phyloP scores from a whole-genome alignment of 495 filamentous ascomycete genomes.

The Penicillium turbatum region DNA sequence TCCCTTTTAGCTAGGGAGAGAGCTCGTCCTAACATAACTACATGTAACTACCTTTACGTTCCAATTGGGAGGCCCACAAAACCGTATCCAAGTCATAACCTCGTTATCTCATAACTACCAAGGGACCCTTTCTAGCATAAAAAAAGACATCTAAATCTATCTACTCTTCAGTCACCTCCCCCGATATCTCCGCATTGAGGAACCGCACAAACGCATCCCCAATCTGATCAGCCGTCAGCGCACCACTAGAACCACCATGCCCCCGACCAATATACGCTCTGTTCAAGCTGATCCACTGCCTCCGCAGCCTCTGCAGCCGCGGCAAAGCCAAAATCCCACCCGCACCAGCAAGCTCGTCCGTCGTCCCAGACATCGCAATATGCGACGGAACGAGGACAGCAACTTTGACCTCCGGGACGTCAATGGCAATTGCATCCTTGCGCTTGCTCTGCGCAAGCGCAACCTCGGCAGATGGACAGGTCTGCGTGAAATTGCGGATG shows the following conservation, averaged over 20 bases:
- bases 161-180: constrained; percentile 11
- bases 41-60: too few relatives aligned
- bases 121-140: constrained; percentile 3
- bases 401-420: constrained; percentile 36
- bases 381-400: constrained; percentile 50
- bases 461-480: constrained; percentile 36
- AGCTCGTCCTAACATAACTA: too few relatives aligned
- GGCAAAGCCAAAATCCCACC: constrained; percentile 61
- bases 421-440: constrained; percentile 35
- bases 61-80: too few relatives aligned
- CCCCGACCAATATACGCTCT: constrained; percentile 38
- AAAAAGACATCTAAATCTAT: background rate
- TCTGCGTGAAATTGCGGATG: constrained; percentile 59
- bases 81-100: constrained; percentile 9
- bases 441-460: constrained; percentile 46
- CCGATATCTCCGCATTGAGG: constrained; percentile 42
- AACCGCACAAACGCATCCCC: constrained; percentile 48
- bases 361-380: constrained; percentile 34
- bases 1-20: too few relatives aligned
- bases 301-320: constrained; percentile 73
- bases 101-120: constrained; percentile 13
- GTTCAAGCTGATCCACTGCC: constrained; percentile 84
- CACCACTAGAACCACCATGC: constrained; percentile 28
- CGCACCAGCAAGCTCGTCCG: constrained; percentile 41
- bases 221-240: constrained; percentile 31